Percentiles rank a stretch among this genome's conserved stretches.
These are phyloP conservation scores for Ceratobasidium sp. DNA, from an alignment of 1,284 basidiomycete genomes.

Conservation along the genomic window DNA sequence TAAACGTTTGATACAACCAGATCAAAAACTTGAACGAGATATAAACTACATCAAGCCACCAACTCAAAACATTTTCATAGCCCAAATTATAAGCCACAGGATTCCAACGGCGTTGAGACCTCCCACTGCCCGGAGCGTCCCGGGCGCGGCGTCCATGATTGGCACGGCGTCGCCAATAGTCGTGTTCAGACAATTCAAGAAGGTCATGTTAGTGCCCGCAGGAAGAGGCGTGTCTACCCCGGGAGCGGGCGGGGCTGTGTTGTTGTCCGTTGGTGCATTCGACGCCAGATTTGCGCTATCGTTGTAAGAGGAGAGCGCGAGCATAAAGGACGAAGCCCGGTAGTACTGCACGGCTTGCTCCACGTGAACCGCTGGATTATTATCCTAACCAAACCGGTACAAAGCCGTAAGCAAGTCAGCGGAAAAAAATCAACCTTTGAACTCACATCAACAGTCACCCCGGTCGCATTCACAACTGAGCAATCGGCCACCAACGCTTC, in stretches of 20 bases:
- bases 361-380: conserved; percentile 46
- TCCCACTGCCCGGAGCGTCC: neutral
- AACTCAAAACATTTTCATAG: conserved; percentile 29
- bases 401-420: neutral
- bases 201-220: conserved; percentile 41
- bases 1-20: neutral
- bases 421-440: neutral
- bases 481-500: conserved; percentile 50
- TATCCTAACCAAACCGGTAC: neutral
- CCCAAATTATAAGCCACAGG: conserved; percentile 25
- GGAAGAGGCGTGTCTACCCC: conserved; percentile 45
- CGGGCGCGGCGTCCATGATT: conserved; percentile 43
- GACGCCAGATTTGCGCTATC: conserved; percentile 49
- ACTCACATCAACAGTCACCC: conserved; percentile 36
- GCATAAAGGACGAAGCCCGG: conserved; percentile 52
- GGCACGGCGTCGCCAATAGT: conserved; percentile 47
- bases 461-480: conserved; percentile 47
- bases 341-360: conserved; percentile 53
- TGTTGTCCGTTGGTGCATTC: conserved; percentile 45
- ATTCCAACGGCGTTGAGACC: conserved; percentile 25
- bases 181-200: conserved; percentile 46
- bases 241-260: conserved; percentile 22
- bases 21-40: neutral
- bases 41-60: neutral
- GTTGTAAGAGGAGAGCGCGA: conserved; percentile 51